Evolutionary conservation across 1,284 basidiomycete species (phyloP), one percentile per base, ranked within the genome.

Genomic region (Apiotrichum gracile): DNA sequence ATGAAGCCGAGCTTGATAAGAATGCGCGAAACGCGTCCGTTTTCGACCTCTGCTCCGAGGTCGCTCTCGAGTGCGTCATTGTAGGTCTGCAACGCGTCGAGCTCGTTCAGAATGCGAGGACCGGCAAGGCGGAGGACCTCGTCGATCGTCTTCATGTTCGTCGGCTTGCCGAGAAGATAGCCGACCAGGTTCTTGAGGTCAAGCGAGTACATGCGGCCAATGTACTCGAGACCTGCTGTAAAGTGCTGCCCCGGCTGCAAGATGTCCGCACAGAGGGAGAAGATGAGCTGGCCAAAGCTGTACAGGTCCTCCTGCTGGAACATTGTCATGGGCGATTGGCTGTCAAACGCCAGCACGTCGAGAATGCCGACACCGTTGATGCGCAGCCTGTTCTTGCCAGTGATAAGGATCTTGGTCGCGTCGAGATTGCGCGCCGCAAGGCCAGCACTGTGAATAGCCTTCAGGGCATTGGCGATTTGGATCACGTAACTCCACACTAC

Each of bases 1-100:
- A 99, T 97, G 74, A 97, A 97, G 1, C 91, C 90, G 65, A 99
- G 87, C 77, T 98, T 98, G 76, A 85, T 86, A 59, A 98, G 77
- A 51, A 98, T 76, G 42, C 96, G 82, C 25, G 97, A 87, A n/a
- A 98, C 79, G 33, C 96, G 81, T 1, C 88, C 92, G 68, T 99
- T 97, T 78, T 98, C 96, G n/a, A 98, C 80, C 72, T 98, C 94
- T 49, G 85, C 83, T 74, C 85, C 81, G 45, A 98, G 79, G 61
- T 93, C 88, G 38, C 82, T 80, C 69, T 97, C 92, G 16, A 97
- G 78, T 47, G 83, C 78, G 69, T 99, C 96, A 21, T 81, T 80
- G 39, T 86, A 84, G 88, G 81, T 82, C 57, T 90, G 82, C 35
- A 85, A 80, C 26, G 89, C 88, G 57, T 93, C 87, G 69, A 97